These are phyloP conservation scores for Metschnikowia picachoensis DNA, from an alignment of 805 yeast species.

Conservation along the genomic window DNA sequence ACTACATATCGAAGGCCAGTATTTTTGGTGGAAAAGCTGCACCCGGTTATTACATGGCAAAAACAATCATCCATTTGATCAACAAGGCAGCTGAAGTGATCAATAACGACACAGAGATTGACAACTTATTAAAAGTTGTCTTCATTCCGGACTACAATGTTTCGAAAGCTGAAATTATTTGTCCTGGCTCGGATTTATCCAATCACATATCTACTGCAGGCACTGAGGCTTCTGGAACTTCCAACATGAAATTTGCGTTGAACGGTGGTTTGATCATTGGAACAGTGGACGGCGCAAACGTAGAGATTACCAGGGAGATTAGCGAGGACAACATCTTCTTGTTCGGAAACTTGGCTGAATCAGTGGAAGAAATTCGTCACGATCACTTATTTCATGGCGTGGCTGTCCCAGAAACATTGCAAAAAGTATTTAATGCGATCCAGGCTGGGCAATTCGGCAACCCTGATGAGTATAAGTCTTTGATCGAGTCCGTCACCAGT, in stretches of 20 bases:
- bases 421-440: slow-evolving; percentile 60
- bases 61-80: slow-evolving; percentile 79
- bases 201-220: slow-evolving; percentile 97
- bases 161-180: slow-evolving; percentile 86
- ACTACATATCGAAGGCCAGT: slow-evolving; percentile 69
- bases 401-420: slow-evolving; percentile 55
- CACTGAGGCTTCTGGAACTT: slow-evolving; percentile 94
- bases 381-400: slow-evolving; percentile 63
- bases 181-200: slow-evolving; percentile 86
- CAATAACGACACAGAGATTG: slow-evolving; percentile 72
- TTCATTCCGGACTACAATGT: slow-evolving; percentile 92
- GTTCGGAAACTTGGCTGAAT: slow-evolving; percentile 87
- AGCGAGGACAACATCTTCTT: slow-evolving; percentile 91
- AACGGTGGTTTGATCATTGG: slow-evolving; percentile 94
- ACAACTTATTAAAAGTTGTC: slow-evolving; percentile 75
- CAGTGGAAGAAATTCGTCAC: slow-evolving; percentile 81
- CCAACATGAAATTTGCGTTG: slow-evolving; percentile 91
- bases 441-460: slow-evolving; percentile 72
- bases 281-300: slow-evolving; percentile 96
- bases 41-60: slow-evolving; percentile 97
- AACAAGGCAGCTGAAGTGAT: slow-evolving; percentile 78
- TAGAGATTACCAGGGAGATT: slow-evolving; percentile 88
- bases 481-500: slow-evolving; percentile 63
- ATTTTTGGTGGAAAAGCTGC: slow-evolving; percentile 95
- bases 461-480: slow-evolving; percentile 57